Percentiles rank a stretch among this genome's conserved stretches.
phyloP scores from a whole-genome alignment of 2,329 filamentous ascomycete genomes.

The Xylaria polymorpha region DNA sequence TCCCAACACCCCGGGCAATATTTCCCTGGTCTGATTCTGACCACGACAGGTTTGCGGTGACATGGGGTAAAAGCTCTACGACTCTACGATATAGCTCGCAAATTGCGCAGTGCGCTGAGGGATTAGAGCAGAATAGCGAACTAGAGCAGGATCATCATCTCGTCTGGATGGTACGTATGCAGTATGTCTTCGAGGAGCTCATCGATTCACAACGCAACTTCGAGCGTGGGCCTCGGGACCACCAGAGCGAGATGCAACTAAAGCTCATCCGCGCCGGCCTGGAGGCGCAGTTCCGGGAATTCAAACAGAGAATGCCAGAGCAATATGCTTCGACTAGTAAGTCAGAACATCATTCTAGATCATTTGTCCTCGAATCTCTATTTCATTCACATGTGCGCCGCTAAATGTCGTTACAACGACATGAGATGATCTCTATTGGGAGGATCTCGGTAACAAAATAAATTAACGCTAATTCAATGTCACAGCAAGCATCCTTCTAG shows the following conservation, averaged over 20 bases:
- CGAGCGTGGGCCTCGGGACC: conserved; percentile 37
- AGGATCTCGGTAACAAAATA: not conserved
- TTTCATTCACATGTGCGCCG: conserved; percentile 31
- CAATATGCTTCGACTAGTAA: conserved; percentile 46
- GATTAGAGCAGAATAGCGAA: conserved; percentile 54
- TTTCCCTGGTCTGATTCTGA: conserved; percentile 6
- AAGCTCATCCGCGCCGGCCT: conserved; percentile 61
- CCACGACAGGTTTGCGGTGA: conserved; percentile 51
- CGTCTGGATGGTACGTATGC: conserved; percentile 57
- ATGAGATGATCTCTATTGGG: not conserved
- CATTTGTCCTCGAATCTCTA: not conserved
- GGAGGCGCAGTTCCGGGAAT: conserved; percentile 59
- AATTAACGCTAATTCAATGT: conserved; percentile 7
- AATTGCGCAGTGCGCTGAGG: conserved; percentile 58
- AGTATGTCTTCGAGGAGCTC: conserved; percentile 55
- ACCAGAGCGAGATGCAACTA: conserved; percentile 55
- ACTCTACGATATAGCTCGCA: conserved; percentile 55
- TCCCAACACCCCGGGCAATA: not conserved
- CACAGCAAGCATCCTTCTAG: conserved; percentile 51
- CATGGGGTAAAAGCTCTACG: conserved; percentile 54
- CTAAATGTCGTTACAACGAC: not conserved
- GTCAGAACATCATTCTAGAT: conserved; percentile 12
- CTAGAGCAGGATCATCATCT: conserved; percentile 57
- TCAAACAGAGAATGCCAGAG: conserved; percentile 53
- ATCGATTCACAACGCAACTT: conserved; percentile 48